Evolutionary conservation across 208 protist species (phyloP).

Genomic region (Naegleria lovaniensis): DNA sequence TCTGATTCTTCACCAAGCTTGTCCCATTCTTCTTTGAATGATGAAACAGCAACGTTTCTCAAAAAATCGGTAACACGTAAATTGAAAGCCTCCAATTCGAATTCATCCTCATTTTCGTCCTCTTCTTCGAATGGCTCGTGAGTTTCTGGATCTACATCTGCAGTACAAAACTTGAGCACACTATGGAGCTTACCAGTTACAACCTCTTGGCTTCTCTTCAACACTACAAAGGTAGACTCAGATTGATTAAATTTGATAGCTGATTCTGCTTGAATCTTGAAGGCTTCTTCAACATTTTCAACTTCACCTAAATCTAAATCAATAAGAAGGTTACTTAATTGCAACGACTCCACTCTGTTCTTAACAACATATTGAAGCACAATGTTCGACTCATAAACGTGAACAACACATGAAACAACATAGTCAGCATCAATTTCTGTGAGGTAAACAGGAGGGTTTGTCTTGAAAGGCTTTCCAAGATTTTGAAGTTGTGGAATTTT

Average conservation of each 20-base stretch:
- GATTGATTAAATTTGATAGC: neutral
- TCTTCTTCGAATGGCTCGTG: neutral
- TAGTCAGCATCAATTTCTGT: slow-evolving; percentile 94
- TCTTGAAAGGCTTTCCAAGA: slow-evolving; percentile 54
- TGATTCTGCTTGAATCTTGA: neutral
- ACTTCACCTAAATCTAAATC: slow-evolving; percentile 45
- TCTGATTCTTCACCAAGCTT: neutral
- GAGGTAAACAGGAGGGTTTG: slow-evolving; percentile 64
- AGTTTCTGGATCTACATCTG: neutral
- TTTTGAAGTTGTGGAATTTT: slow-evolving; percentile 22
- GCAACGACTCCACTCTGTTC: slow-evolving; percentile 84
- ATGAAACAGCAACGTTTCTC: neutral
- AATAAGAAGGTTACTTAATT: slow-evolving; percentile 74
- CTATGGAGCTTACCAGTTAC: neutral
- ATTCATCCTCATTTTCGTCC: neutral
- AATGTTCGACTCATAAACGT: slow-evolving; percentile 76
- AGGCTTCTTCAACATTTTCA: neutral
- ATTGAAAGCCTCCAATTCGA: neutral
- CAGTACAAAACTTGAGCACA: neutral
- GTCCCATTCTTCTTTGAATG: slow-evolving; percentile 14
- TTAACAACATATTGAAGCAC: slow-evolving; percentile 85
- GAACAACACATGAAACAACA: slow-evolving; percentile 89
- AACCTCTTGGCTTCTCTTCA: neutral
- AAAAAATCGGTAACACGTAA: neutral
- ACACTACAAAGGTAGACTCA: neutral